Evolutionary conservation across 805 yeast genomes (phyloP).

Genomic region (Teunomyces barrocoloradensis): DNA sequence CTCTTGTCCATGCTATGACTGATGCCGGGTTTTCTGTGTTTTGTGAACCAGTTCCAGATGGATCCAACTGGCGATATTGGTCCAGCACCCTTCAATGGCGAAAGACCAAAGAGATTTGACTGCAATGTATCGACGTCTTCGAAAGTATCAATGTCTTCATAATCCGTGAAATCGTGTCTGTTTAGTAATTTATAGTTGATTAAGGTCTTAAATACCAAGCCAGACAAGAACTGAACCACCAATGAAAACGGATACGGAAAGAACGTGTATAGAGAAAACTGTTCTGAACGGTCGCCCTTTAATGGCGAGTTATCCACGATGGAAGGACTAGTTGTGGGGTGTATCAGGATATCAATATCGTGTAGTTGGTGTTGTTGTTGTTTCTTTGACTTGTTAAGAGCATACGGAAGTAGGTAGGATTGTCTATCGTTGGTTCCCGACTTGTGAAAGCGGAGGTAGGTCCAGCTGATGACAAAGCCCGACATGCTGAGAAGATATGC

Average conservation of each 20-base stretch:
- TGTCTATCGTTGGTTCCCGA: constrained; percentile 43
- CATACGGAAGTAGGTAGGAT: constrained; percentile 39
- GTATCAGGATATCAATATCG: neutral
- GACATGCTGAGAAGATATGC: constrained; percentile 20
- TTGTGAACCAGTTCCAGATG: constrained; percentile 25
- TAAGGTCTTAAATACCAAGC: constrained; percentile 18
- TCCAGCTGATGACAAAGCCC: constrained; percentile 41
- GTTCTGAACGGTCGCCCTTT: constrained; percentile 28
- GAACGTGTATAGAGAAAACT: constrained; percentile 37
- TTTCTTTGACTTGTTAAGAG: constrained; percentile 16
- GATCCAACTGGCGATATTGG: constrained; percentile 29
- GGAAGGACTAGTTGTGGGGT: constrained; percentile 4
- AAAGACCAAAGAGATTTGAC: constrained; percentile 37
- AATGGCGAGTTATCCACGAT: constrained; percentile 9
- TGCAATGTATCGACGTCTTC: constrained; percentile 34
- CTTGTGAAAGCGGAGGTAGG: constrained; percentile 38
- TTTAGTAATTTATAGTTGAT: constrained; percentile 22
- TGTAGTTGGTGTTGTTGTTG: neutral
- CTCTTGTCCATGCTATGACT: constrained; percentile 37
- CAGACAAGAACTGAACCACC: constrained; percentile 18
- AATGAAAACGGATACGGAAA: constrained; percentile 41
- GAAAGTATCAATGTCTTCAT: constrained; percentile 17
- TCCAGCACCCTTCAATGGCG: constrained; percentile 41
- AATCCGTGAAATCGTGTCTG: constrained; percentile 17
- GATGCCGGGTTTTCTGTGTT: constrained; percentile 11